Percentiles rank a stretch among this genome's conserved stretches.
Conservation (phyloP, 176 grass and related monocot genomes). For the Phyllostachys edulis region DNA sequence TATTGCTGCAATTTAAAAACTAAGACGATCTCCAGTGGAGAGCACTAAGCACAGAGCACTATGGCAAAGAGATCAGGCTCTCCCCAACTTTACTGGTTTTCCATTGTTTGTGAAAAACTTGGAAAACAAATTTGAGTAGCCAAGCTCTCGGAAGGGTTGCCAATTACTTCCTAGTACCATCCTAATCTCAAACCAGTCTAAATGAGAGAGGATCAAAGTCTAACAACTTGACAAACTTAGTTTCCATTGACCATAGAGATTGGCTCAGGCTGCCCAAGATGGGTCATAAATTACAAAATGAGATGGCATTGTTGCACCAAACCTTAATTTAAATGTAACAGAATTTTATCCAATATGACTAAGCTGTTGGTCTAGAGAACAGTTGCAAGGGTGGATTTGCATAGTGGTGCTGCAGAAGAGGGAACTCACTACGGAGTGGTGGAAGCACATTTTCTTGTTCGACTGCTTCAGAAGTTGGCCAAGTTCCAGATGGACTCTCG, state of each 20-base stretch:
- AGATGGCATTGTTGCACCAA: neutral
- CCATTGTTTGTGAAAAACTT: neutral
- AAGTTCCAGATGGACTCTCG: constrained; percentile 51
- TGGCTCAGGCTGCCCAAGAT: neutral
- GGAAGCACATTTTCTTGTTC: constrained; percentile 68
- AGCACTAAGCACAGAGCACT: neutral
- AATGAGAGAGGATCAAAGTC: neutral
- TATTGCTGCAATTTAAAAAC: neutral
- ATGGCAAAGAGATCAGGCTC: neutral
- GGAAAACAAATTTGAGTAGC: neutral
- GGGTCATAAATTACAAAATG: neutral
- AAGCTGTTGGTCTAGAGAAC: neutral
- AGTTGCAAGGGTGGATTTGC: constrained; percentile 23
- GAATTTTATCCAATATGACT: neutral
- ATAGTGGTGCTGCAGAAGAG: neutral
- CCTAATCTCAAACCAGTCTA: neutral
- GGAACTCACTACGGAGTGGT: constrained; percentile 51
- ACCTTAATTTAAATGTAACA: neutral
- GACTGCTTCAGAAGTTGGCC: constrained; percentile 57
- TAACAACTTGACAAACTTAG: neutral
- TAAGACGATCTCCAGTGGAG: neutral
- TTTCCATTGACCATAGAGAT: neutral
- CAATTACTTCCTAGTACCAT: neutral
- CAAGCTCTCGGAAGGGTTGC: neutral
- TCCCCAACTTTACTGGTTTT: neutral